Evolutionary conservation across 2,329 filamentous ascomycete species (phyloP), one percentile per base, ranked within the genome.

Genomic region (Penicillium sclerotigenum): DNA sequence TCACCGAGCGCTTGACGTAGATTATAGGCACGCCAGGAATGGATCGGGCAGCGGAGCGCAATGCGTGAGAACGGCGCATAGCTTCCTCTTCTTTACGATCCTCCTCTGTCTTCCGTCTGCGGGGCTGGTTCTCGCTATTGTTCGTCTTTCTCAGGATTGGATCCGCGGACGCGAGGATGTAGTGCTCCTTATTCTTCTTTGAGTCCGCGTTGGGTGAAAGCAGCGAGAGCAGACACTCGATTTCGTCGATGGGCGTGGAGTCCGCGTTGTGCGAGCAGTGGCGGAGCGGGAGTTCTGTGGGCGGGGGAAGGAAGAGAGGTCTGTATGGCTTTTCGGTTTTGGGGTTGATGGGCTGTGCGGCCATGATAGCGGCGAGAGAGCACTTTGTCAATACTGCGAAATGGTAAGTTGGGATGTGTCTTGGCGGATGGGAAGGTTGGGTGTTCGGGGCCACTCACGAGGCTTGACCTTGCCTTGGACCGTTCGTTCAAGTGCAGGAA

Each of bases 391-490:
- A 85, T 8, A 96, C 89, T 49, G 82, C 84, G 56, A 42, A 50
- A 31, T 47, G 26, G 52, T 62, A 42, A 64, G 49, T 18, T 56
- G 18, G 3, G 10, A 45, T 55, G 26, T 11, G 34, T 28, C 41
- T 34, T 54, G 9, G 47, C 22, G 10, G 14, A 49, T 28, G n/a
- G 8, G 11, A 11, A 31, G 3, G 3, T 34, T 40, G 53, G 10
- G 14, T 16, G 13, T 37, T 26, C 40, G 26, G 22, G 22, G 20
- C 37, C 5, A 79, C 84, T 54, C 79, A 90, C 86, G 87, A 47
- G 90, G 88, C 76, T 94, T 96, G 65, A 91, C 86, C 72, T 90
- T 84, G 59, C 90, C 92, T 69, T 95, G 90, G 4, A 96, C 80
- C n/a, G 91, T 94, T 56, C 89, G 83, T 70, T 92, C 85, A 29